phyloP scores from a whole-genome alignment of 257 asterid species.

The Scutellaria galericulata region DNA sequence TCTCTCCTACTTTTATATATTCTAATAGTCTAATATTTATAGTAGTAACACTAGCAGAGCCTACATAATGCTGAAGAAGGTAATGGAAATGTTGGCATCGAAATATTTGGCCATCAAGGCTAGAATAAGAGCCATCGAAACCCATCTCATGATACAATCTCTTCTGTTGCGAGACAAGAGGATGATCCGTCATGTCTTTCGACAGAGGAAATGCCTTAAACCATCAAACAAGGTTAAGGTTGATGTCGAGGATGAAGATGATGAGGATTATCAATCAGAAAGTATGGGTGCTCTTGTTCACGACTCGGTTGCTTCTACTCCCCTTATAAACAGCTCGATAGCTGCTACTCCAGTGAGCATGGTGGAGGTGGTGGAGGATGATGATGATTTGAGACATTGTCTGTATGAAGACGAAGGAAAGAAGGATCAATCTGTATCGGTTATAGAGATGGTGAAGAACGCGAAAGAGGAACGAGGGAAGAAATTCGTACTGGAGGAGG shows the following conservation, averaged over 20 bases:
- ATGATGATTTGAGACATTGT: neutral
- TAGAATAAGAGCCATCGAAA: conserved; percentile 39
- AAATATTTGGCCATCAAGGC: conserved; percentile 36
- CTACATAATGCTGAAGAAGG: conserved; percentile 39
- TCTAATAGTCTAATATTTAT: neutral
- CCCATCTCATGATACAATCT: conserved; percentile 42
- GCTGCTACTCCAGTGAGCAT: conserved; percentile 26
- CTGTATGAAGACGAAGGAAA: conserved; percentile 1
- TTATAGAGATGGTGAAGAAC: conserved; percentile 31
- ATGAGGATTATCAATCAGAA: conserved; percentile 20
- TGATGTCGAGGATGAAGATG: neutral
- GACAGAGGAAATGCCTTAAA: conserved; percentile 21
- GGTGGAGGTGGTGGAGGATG: conserved; percentile 18
- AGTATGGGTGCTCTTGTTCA: neutral
- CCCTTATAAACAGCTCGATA: conserved; percentile 13
- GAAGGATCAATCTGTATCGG: conserved; percentile 21
- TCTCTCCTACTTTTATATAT: neutral
- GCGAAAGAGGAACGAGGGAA: conserved; percentile 34
- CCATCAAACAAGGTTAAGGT: conserved; percentile 12
- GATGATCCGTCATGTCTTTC: conserved; percentile 33
- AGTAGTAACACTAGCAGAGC: neutral
- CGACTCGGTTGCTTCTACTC: conserved; percentile 10
- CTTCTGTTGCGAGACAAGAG: conserved; percentile 43
- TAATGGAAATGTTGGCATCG: conserved; percentile 38
- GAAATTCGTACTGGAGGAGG: conserved; percentile 40